phyloP scores from a whole-genome alignment of 768 basidiomycete species.

The Saitozyma podzolica region DNA sequence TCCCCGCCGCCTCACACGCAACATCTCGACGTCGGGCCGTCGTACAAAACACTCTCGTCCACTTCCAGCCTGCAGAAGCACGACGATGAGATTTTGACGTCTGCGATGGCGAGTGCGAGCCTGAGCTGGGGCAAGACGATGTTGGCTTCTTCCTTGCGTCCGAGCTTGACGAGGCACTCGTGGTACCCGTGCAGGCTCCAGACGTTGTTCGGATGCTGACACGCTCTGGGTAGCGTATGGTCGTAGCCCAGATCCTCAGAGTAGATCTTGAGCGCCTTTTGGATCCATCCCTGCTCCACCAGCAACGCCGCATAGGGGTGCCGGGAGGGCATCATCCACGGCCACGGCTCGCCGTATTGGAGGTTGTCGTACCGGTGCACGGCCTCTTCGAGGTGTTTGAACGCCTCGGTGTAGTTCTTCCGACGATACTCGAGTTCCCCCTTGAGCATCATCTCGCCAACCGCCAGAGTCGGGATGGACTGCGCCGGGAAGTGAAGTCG shows the following conservation, averaged over 20 bases:
- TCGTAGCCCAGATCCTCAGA: slow-evolving; percentile 39
- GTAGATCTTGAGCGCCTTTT: slow-evolving; percentile 32
- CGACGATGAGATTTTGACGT: slow-evolving; percentile 29
- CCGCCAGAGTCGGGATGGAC: slow-evolving; percentile 18
- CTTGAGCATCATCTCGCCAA: slow-evolving; percentile 36
- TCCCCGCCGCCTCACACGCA: too few relatives aligned
- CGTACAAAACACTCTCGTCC: too few relatives aligned
- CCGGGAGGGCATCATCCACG: slow-evolving; percentile 42
- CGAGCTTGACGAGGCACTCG: slow-evolving; percentile 35
- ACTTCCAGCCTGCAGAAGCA: slow-evolving; percentile 27
- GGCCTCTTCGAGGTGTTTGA: slow-evolving; percentile 32
- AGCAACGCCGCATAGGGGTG: slow-evolving; percentile 42
- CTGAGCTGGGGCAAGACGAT: slow-evolving; percentile 23
- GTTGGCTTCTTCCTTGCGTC: slow-evolving; percentile 24
- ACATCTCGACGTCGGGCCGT: too few relatives aligned
- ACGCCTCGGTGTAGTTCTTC: slow-evolving; percentile 33
- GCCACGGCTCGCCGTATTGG: slow-evolving; percentile 42
- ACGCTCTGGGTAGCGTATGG: slow-evolving; percentile 24
- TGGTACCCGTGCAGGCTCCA: slow-evolving; percentile 45
- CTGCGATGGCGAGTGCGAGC: slow-evolving; percentile 30
- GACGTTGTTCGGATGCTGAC: slow-evolving; percentile 45
- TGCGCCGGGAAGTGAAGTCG: slow-evolving; percentile 36
- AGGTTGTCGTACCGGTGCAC: slow-evolving; percentile 33
- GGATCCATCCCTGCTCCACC: slow-evolving; percentile 36
- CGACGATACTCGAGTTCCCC: slow-evolving; percentile 47